These are phyloP conservation scores for Coemansia brasiliensis DNA, from an alignment of 192 early-diverging fungal species.

Conservation along the genomic window DNA sequence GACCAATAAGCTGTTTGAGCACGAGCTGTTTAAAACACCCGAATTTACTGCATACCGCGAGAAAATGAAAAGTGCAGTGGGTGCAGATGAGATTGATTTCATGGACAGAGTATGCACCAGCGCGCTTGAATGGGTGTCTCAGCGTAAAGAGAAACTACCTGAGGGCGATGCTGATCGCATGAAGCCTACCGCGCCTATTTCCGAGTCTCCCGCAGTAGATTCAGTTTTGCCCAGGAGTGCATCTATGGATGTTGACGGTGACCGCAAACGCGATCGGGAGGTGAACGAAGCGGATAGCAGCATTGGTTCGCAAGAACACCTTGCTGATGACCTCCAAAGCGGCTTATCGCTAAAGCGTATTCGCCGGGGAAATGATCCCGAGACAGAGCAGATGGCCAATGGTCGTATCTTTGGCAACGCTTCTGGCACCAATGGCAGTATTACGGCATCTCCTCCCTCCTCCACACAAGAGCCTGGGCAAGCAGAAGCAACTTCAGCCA, in stretches of 20 bases:
- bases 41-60: slow-evolving; percentile 28
- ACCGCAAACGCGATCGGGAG: slow-evolving; percentile 17
- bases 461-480: not conserved
- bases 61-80: slow-evolving; percentile 22
- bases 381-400: not conserved
- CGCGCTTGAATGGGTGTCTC: slow-evolving; percentile 16
- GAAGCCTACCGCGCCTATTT: slow-evolving; percentile 26
- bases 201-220: not conserved
- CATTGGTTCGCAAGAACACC: slow-evolving; percentile 3
- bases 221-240: not conserved
- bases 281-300: not conserved
- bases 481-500: not conserved
- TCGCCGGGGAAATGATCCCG: not conserved
- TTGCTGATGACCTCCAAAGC: not conserved
- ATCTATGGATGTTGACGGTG: slow-evolving; percentile 6
- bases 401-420: slow-evolving; percentile 4
- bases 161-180: slow-evolving; percentile 18
- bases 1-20: slow-evolving; percentile 23
- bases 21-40: slow-evolving; percentile 27
- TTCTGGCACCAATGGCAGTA: not conserved
- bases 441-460: not conserved
- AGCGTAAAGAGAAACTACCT: slow-evolving; percentile 22
- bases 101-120: slow-evolving; percentile 11
- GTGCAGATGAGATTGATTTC: slow-evolving; percentile 19
- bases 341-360: not conserved